phyloP scores from a whole-genome alignment of 495 filamentous ascomycete genomes.

The Aspergillus homomorphus region DNA sequence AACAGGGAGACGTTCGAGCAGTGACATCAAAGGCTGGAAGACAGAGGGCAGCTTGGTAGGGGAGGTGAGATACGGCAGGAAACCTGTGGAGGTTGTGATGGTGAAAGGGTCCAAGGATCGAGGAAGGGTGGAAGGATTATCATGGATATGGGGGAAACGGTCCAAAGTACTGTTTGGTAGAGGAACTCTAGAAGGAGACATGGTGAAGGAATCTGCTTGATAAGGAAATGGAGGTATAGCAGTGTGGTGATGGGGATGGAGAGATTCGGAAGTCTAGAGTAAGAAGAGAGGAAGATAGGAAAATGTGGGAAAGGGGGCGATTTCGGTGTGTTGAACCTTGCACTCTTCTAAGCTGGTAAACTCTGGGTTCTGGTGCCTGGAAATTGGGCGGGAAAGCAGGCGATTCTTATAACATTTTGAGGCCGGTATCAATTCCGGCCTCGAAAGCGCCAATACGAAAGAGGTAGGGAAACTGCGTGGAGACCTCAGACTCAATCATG shows the following conservation, averaged over 20 bases:
- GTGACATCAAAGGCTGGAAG: conserved; percentile 64
- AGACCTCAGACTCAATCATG: conserved; percentile 9
- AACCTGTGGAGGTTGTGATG: conserved; percentile 79
- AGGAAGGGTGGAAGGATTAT: conserved; percentile 59
- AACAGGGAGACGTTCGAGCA: conserved; percentile 74
- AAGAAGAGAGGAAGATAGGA: conserved; percentile 23
- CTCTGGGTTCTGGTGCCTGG: neutral
- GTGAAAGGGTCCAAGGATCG: conserved; percentile 66
- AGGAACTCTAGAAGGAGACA: conserved; percentile 22
- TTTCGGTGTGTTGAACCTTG: neutral
- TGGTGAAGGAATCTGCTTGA: conserved; percentile 7
- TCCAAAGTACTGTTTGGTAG: conserved; percentile 39
- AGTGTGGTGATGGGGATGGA: neutral
- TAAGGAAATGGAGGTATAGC: neutral
- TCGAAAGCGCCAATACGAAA: conserved; percentile 37
- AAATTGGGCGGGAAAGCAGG: conserved; percentile 31
- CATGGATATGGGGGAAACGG: conserved; percentile 54
- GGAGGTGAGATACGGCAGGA: conserved; percentile 48
- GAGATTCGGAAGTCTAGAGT: neutral
- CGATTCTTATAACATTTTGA: conserved; percentile 53
- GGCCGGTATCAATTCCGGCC: conserved; percentile 66
- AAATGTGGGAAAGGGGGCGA: conserved; percentile 16
- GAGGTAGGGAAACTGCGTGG: conserved; percentile 29
- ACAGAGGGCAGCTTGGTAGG: conserved; percentile 52
- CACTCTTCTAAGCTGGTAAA: neutral